Evolutionary conservation across 2,329 filamentous ascomycete species (phyloP).

Genomic region (Apiospora rasikravindrae): DNA sequence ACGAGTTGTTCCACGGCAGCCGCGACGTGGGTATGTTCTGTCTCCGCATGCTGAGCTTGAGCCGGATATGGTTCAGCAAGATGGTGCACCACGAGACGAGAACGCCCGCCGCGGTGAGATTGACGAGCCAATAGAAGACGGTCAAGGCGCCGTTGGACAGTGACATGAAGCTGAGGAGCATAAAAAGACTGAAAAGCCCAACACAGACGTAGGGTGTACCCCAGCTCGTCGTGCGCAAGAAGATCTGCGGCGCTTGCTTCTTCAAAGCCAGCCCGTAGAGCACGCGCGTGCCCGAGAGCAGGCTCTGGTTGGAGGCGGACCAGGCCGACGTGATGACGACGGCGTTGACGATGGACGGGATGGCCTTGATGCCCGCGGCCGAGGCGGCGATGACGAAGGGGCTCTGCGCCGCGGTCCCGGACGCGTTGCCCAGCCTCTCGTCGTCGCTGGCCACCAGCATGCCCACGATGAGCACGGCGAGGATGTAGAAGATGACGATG

Average conservation of each 20-base stretch:
- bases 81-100: constrained; percentile 68
- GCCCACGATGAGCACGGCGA: constrained; percentile 75
- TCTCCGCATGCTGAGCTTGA: constrained; percentile 57
- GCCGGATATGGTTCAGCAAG: constrained; percentile 62
- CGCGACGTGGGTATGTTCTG: constrained; percentile 56
- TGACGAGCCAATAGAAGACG: constrained; percentile 70
- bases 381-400: constrained; percentile 78
- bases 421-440: constrained; percentile 55
- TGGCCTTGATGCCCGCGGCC: constrained; percentile 63
- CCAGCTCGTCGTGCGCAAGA: constrained; percentile 60
- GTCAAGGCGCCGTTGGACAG: constrained; percentile 62
- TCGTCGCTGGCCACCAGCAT: constrained; percentile 79
- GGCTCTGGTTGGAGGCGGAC: constrained; percentile 76
- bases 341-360: constrained; percentile 74
- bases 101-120: constrained; percentile 66
- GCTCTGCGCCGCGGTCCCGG: constrained; percentile 68
- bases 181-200: constrained; percentile 57
- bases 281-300: constrained; percentile 76
- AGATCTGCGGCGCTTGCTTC: constrained; percentile 72
- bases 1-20: constrained; percentile 68
- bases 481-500: constrained; percentile 79
- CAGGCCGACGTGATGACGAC: constrained; percentile 79
- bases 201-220: constrained; percentile 65
- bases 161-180: constrained; percentile 63
- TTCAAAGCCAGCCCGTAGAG: constrained; percentile 76